Percentiles rank a stretch among this genome's conserved stretches.
These are phyloP conservation scores for Aspergillus fructus DNA, from an alignment of 2,329 filamentous ascomycete species.

Conservation along the genomic window DNA sequence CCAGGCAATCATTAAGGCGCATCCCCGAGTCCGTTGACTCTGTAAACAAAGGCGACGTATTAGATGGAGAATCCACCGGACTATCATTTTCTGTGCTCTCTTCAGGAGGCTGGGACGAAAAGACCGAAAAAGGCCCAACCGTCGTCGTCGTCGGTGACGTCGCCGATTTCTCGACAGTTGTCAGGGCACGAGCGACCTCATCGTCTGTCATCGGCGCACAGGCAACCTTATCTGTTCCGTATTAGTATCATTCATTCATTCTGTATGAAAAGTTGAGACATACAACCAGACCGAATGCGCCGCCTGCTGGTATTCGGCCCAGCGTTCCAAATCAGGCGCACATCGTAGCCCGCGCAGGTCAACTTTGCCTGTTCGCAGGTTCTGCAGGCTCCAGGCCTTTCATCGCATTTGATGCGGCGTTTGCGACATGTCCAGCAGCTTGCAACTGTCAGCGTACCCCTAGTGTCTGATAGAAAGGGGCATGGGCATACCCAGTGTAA, in stretches of 20 bases:
- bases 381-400: neutral
- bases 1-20: neutral
- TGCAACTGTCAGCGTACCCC: neutral
- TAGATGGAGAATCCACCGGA: neutral
- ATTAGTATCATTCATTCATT: neutral
- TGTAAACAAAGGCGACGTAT: neutral
- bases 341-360: neutral
- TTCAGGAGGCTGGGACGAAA: neutral
- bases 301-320: neutral
- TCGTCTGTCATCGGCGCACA: neutral
- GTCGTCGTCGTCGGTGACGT: no score
- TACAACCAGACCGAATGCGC: neutral
- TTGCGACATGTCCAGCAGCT: neutral
- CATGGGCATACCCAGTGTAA: neutral
- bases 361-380: neutral
- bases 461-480: no score
- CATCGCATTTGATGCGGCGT: neutral
- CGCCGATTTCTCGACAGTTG: neutral
- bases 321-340: neutral
- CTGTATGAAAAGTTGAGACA: neutral
- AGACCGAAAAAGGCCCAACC: neutral
- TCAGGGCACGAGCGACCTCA: neutral
- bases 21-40: fast-evolving
- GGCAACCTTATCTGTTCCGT: neutral
- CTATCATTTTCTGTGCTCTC: neutral